A percentile compares a stretch with the other conserved stretches of the same genome.
Evolutionary conservation across 257 asterid species (phyloP).

Genomic region (Penstemon eatonii): DNA sequence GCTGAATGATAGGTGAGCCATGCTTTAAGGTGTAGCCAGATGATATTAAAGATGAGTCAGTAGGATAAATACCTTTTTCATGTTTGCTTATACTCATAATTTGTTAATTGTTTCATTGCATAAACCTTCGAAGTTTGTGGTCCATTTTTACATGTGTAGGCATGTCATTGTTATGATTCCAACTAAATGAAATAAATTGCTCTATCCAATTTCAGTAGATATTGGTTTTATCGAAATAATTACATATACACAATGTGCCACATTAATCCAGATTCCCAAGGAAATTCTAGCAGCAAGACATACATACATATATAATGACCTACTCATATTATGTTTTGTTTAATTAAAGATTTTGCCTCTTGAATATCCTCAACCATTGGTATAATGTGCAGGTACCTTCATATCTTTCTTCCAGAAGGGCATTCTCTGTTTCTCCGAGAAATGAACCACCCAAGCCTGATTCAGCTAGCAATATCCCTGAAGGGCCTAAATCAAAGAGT

Average conservation of each 20-base stretch:
- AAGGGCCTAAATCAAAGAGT: conserved; percentile 38
- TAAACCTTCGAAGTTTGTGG: background rate
- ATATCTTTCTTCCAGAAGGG: conserved; percentile 78
- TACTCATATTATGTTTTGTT: background rate
- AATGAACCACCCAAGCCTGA: conserved; percentile 46
- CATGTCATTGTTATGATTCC: background rate
- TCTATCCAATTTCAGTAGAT: background rate
- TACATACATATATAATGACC: background rate
- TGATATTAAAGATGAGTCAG: background rate
- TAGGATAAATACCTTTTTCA: too few species aligned
- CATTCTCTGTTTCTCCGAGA: conserved; percentile 55
- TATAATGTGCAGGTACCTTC: conserved; percentile 69
- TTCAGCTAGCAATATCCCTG: conserved; percentile 43
- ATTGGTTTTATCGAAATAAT: background rate
- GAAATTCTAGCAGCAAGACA: background rate
- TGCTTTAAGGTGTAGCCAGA: background rate
- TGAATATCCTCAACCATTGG: conserved; percentile 25
- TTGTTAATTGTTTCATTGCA: background rate
- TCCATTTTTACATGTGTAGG: background rate
- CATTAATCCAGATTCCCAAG: background rate
- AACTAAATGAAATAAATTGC: background rate
- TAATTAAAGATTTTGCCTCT: background rate
- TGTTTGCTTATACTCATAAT: background rate
- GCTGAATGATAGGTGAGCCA: background rate
- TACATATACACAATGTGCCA: background rate